These are phyloP conservation scores for Kwoniella newhampshirensis DNA, from an alignment of 768 basidiomycete species.

Conservation along the genomic window DNA sequence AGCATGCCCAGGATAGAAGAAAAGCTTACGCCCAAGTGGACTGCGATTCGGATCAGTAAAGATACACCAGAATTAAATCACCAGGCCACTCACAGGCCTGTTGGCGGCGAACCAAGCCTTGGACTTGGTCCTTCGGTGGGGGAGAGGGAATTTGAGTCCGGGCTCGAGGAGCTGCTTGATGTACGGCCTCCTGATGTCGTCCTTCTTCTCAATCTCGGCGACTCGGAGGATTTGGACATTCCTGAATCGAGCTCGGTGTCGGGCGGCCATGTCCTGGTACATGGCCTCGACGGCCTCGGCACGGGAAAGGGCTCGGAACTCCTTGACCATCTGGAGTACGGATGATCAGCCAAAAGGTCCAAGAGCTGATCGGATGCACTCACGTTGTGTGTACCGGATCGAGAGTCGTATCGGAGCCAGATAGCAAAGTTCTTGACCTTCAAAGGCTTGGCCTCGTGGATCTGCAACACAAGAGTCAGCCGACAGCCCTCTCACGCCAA, in stretches of 20 bases:
- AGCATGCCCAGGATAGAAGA: not conserved
- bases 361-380: conserved; percentile 15
- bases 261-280: conserved; percentile 99
- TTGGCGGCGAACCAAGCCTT: conserved; percentile 54
- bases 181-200: conserved; percentile 91
- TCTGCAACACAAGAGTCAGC: conserved; percentile 58
- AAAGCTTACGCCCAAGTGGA: conserved; percentile 46
- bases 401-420: conserved; percentile 99
- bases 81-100: conserved; percentile 45
- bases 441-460: conserved; percentile 94
- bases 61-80: not conserved
- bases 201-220: conserved; percentile 87
- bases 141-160: conserved; percentile 93
- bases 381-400: conserved; percentile 99
- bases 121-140: conserved; percentile 61
- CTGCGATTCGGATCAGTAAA: conserved; percentile 6
- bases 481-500: conserved; percentile 2
- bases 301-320: conserved; percentile 88
- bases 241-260: conserved; percentile 98
- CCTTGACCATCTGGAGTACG: conserved; percentile 51
- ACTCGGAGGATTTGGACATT: conserved; percentile 98
- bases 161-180: conserved; percentile 93
- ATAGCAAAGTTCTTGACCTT: conserved; percentile 99
- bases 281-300: conserved; percentile 92
- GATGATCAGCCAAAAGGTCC: not conserved